Evolutionary conservation across 2,329 filamentous ascomycete genomes (phyloP).

Genomic region (Thelonectria olida): DNA sequence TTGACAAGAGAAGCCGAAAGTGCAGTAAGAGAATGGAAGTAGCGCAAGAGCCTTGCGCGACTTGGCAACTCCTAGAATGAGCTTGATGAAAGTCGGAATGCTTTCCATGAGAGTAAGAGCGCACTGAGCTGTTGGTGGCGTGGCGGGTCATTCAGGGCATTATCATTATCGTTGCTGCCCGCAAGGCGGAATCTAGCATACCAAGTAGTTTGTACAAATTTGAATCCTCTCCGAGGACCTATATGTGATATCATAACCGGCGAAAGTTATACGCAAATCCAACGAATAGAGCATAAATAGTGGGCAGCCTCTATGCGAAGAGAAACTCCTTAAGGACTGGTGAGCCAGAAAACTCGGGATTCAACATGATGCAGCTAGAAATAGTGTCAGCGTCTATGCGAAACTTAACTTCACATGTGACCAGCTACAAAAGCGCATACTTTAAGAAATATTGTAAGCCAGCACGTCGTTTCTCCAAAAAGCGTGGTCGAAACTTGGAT

Average conservation of each 20-base stretch:
- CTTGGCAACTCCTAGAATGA: slow-evolving; percentile 9
- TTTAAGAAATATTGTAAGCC: slow-evolving; percentile 94
- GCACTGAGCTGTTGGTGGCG: not conserved
- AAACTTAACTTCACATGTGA: not conserved
- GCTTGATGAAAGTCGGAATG: not conserved
- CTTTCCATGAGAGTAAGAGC: not conserved
- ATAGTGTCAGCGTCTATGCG: slow-evolving; percentile 23
- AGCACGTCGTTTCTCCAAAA: slow-evolving; percentile 83
- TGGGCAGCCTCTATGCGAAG: slow-evolving; percentile 62
- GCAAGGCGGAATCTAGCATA: slow-evolving; percentile 26
- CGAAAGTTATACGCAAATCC: slow-evolving; percentile 22
- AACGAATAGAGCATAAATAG: not conserved
- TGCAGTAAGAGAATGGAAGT: not conserved
- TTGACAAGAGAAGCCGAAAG: not conserved
- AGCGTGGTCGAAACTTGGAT: slow-evolving; percentile 83
- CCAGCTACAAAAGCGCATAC: slow-evolving; percentile 61
- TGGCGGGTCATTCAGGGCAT: slow-evolving; percentile 35
- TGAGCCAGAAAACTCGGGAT: slow-evolving; percentile 93
- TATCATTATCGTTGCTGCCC: slow-evolving; percentile 38
- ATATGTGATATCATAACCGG: slow-evolving; percentile 33
- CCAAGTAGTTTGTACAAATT: slow-evolving; percentile 34
- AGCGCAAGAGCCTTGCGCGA: not conserved
- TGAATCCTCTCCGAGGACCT: slow-evolving; percentile 24
- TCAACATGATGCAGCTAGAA: slow-evolving; percentile 83
- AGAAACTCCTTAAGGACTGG: slow-evolving; percentile 91